A percentile compares a stretch with the other conserved stretches of the same genome.
phyloP scores from a whole-genome alignment of 2,329 filamentous ascomycete genomes.

The Fusarium nanum region DNA sequence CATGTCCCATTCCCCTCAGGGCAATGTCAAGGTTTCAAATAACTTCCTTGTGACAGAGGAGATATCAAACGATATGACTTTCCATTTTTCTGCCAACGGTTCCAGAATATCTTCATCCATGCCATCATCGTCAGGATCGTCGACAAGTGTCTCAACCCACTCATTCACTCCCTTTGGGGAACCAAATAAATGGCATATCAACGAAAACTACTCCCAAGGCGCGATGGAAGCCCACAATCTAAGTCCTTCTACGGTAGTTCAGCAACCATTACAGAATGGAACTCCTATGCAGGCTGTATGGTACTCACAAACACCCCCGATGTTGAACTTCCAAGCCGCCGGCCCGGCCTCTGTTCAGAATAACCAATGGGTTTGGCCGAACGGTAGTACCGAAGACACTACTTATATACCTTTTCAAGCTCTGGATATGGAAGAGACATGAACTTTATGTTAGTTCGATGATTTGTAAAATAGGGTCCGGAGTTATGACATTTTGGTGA shows the following conservation, averaged over 20 bases:
- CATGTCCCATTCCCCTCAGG: constrained; percentile 41
- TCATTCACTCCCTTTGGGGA: constrained; percentile 44
- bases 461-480: too few species aligned
- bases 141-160: constrained; percentile 36
- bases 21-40: constrained; percentile 11
- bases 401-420: constrained; percentile 34
- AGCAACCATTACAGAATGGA: constrained; percentile 43
- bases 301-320: constrained; percentile 47
- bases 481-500: not conserved
- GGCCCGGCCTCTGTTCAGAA: constrained; percentile 39
- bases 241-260: constrained; percentile 18
- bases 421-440: constrained; percentile 36
- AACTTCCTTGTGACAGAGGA: constrained; percentile 18
- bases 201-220: constrained; percentile 40
- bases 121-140: constrained; percentile 40
- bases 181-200: constrained; percentile 43
- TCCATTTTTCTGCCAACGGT: constrained; percentile 31
- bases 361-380: constrained; percentile 48
- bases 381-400: constrained; percentile 34
- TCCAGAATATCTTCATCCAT: constrained; percentile 41
- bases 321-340: constrained; percentile 48
- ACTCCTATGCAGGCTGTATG: constrained; percentile 45
- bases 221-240: constrained; percentile 38
- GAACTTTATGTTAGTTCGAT: not conserved
- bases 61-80: constrained; percentile 11